Evolutionary conservation across 352 stramenopile species (phyloP).

Genomic region (Phytophthora ohioensis): DNA sequence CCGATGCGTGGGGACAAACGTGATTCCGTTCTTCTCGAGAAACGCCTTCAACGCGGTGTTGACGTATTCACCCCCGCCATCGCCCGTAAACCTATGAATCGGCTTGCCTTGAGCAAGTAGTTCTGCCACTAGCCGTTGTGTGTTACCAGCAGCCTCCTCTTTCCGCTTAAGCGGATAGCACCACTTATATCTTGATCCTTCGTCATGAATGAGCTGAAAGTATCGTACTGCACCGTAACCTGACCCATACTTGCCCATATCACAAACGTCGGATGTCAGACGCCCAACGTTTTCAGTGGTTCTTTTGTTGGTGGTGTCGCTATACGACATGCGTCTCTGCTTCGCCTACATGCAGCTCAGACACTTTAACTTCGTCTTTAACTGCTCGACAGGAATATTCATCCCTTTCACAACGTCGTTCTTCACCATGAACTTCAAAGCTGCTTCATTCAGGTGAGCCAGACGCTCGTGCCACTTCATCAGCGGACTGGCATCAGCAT

Average conservation of each 20-base stretch:
- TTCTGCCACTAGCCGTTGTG: conserved; percentile 1
- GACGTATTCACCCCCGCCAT: conserved; percentile 8
- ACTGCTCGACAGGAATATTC: conserved; percentile 4
- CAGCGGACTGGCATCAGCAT: conserved; percentile 1
- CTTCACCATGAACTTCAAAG: conserved; percentile 14
- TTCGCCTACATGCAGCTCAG: conserved; percentile 15
- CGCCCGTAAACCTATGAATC: conserved; percentile 5
- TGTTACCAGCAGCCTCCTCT: conserved; percentile 1
- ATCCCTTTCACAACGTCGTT: conserved; percentile 11
- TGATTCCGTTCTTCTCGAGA: background rate
- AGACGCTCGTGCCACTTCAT: conserved; percentile 14
- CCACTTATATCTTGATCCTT: conserved; percentile 13
- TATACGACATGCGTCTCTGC: conserved; percentile 3
- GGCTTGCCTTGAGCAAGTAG: conserved; percentile 6
- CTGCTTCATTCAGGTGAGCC: conserved; percentile 12
- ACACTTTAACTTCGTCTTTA: conserved; percentile 11
- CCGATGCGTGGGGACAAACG: background rate
- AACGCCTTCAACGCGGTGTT: conserved; percentile 5
- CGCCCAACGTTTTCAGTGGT: conserved; percentile 3
- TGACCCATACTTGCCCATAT: conserved; percentile 10
- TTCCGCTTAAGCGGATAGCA: conserved; percentile 2
- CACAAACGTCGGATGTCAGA: conserved; percentile 8
- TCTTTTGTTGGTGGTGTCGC: conserved; percentile 4
- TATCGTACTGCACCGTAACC: background rate
- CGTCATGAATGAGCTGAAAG: conserved; percentile 18